Percentiles rank a stretch among this genome's conserved stretches.
Conservation (phyloP, 805 yeast species). For the Kazachstania kunashirensis region DNA sequence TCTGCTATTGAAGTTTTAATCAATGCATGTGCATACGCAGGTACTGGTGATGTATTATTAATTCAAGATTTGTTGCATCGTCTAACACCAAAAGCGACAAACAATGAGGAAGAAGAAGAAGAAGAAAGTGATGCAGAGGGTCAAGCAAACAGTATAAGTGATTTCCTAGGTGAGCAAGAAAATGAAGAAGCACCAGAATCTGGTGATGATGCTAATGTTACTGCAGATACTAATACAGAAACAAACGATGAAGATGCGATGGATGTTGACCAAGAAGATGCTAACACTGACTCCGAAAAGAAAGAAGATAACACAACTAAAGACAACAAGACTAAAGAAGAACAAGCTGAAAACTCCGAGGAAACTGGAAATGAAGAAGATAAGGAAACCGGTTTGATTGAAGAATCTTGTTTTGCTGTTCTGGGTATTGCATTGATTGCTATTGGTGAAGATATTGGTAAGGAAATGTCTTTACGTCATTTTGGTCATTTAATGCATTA, state of each 20-base stretch:
- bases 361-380: slow-evolving; percentile 21
- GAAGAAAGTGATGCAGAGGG: slow-evolving; percentile 40
- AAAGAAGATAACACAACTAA: slow-evolving; percentile 22
- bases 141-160: slow-evolving; percentile 23
- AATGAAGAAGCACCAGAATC: slow-evolving; percentile 15
- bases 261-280: slow-evolving; percentile 34
- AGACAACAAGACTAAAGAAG: slow-evolving; percentile 20
- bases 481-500: slow-evolving; percentile 97
- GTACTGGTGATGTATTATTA: slow-evolving; percentile 94
- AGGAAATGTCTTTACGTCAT: slow-evolving; percentile 94
- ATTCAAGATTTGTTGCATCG: slow-evolving; percentile 85
- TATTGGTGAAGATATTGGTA: slow-evolving; percentile 97
- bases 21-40: slow-evolving; percentile 89
- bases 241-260: slow-evolving; percentile 12
- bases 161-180: slow-evolving; percentile 26
- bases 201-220: slow-evolving; percentile 17
- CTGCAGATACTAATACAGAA: slow-evolving; percentile 6
- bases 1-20: slow-evolving; percentile 82
- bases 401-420: slow-evolving; percentile 69
- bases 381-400: slow-evolving; percentile 26
- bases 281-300: slow-evolving; percentile 34
- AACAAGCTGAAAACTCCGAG: slow-evolving; percentile 20
- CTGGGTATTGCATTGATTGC: slow-evolving; percentile 90
- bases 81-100: slow-evolving; percentile 61
- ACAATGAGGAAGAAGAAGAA: slow-evolving; percentile 48